Evolutionary conservation across 1,139 yeast species (phyloP), one percentile per base, ranked within the genome.

Genomic region (Taiozyma sp.): DNA sequence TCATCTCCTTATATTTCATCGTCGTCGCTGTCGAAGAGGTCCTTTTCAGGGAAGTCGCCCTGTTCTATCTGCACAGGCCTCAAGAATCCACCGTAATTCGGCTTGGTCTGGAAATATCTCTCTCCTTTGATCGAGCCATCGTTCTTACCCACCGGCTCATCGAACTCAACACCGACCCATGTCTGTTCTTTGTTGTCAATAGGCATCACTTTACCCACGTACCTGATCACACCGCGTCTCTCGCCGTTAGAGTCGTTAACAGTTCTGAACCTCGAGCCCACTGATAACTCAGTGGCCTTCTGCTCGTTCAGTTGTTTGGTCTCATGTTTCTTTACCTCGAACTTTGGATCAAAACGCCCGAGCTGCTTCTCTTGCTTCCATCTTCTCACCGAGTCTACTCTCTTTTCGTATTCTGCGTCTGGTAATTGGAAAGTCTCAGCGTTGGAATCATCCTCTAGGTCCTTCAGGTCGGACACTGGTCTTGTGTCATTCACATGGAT

Each of bases 161-260:
- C 84, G 47, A 92, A 78, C 59, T 86, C 89, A 4, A 93, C 78
- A 1, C 98, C 99, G 32, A 86, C 75, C 98, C 98, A 93, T 2
- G 61, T 52, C 8, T 66, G 70, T 30, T 73, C 74, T 8, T 48
- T 48, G 0, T 74, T 70, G 42, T 82, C 84, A 48, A 88, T 77
- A 46, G 76, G 81, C 0, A 79, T 73, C 4, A 92, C 81, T 48
- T 70, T 70, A 0, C 98, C 98, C 12, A 90, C 72, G 62, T 69
- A 92, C 52, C 75, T 70, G 29, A 92, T 77, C 16, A 73, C 70
- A 1, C 97, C 98, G 49, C 87, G 66, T 62, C 96, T 76, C 57
- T 79, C 84, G 0, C 80, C 78, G 45, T 70, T 74, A 23, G 74
- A 69, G 52, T 70, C 74, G 38, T 76, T 71, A 23, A 72, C 63